Evolutionary conservation across 345 rosid genomes (phyloP), one percentile per base, ranked within the genome.

Genomic region (Tarenaya hassleriana): DNA sequence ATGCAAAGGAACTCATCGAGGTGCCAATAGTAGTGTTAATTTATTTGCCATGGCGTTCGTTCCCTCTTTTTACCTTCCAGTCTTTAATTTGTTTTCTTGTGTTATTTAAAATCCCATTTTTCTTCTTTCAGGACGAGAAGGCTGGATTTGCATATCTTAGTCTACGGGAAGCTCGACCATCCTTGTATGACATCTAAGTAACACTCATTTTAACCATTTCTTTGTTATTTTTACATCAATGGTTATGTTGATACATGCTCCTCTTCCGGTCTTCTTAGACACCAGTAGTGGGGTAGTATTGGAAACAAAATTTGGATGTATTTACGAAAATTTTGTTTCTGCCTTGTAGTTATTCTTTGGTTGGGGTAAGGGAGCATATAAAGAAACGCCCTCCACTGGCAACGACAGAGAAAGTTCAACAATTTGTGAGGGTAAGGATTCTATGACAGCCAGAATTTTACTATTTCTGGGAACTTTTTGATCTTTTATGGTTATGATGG

Each of bases 311-410:
- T n/a, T 11, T 34, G 39, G 8, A 19, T 0, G 4, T 47, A 47
- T 39, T 48, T 13, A 37, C 41, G 17, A 34, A 14, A 9, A 8
- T 1, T 27, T 62, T 70, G 11, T 34, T 35, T 19, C 16, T 11
- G 34, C 9, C 20, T 8, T 64, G 53, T 72, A 91, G 96, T 51
- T 81, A 79, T 78, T 91, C 98, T 0, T 67, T 91, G 61, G 40
- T 69, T 50, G 80, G 78, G 58, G 61, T 88, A 79, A 77, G 96
- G 68, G 96, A 92, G 74, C 96, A 92, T 74, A 92, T 84, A 69
- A 92, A 92, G 79, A 92, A 92, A 59, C 96, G 98, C 11, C 96
- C 98, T 15, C 95, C 98, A 44, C 72, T 92, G 27, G 95, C 95
- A 62, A 84, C 96, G 47, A 88, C 90, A 1, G 96, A 88, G 68